phyloP scores from a whole-genome alignment of 2,329 filamentous ascomycete genomes.

The Claviceps citrina region DNA sequence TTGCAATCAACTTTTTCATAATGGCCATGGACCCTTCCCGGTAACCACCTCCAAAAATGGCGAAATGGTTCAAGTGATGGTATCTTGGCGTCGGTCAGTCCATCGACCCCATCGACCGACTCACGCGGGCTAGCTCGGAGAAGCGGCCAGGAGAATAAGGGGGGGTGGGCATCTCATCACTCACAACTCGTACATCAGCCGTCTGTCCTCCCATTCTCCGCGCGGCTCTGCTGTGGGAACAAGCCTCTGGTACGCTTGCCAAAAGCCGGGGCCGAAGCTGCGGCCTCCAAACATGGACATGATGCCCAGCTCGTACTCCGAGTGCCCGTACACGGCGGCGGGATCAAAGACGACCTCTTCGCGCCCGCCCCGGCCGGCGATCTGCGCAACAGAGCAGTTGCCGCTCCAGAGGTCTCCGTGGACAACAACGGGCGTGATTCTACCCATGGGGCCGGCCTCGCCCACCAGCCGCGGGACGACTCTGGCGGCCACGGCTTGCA shows the following conservation, averaged over 20 bases:
- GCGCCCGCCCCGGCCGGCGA: slow-evolving; percentile 36
- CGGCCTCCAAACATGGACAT: slow-evolving; percentile 98
- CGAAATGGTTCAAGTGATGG: slow-evolving; percentile 80
- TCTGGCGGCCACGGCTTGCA: slow-evolving; percentile 44
- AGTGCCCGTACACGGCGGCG: slow-evolving; percentile 68
- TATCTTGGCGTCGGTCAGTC: slow-evolving; percentile 38
- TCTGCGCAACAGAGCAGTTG: slow-evolving; percentile 54
- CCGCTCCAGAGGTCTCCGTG: slow-evolving; percentile 94
- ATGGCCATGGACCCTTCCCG: slow-evolving; percentile 60
- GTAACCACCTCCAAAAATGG: slow-evolving; percentile 72
- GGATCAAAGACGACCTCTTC: slow-evolving; percentile 77
- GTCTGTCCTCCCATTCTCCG: slow-evolving; percentile 71
- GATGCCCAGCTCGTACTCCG: slow-evolving; percentile 81
- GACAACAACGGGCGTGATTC: slow-evolving; percentile 60
- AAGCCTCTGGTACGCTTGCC: slow-evolving; percentile 59
- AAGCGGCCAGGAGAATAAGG: no score
- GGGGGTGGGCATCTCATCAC: slow-evolving; percentile 18
- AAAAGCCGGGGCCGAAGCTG: slow-evolving; percentile 55
- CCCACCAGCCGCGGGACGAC: slow-evolving; percentile 68
- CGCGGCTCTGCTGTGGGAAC: slow-evolving; percentile 68
- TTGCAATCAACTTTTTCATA: slow-evolving; percentile 57
- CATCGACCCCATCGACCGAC: neutral
- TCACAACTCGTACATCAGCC: slow-evolving; percentile 68
- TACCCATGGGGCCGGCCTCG: slow-evolving; percentile 44
- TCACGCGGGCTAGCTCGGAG: no score